A percentile compares a stretch with the other conserved stretches of the same genome.
These are phyloP conservation scores for Candida rishiriensis DNA, from an alignment of 805 yeast genomes.

Conservation along the genomic window DNA sequence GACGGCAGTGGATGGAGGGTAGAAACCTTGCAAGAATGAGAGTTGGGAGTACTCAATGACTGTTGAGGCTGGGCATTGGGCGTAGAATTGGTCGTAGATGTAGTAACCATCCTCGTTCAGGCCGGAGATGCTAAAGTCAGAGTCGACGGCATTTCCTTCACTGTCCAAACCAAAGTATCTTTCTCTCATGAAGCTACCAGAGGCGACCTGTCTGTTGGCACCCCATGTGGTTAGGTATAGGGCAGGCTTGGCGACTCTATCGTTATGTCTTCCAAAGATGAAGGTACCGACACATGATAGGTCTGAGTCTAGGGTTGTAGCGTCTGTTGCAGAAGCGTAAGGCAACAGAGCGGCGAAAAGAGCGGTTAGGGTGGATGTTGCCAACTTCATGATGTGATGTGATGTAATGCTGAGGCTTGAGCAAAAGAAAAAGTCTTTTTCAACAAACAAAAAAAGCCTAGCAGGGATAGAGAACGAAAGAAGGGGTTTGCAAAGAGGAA, in stretches of 20 bases:
- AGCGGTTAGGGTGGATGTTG: neutral
- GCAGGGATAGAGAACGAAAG: neutral
- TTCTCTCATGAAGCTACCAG: constrained; percentile 38
- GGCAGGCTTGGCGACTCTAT: constrained; percentile 44
- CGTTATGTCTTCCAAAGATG: constrained; percentile 47
- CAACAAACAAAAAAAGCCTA: neutral
- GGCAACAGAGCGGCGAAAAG: constrained; percentile 3
- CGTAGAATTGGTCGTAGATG: constrained; percentile 33
- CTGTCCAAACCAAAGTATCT: constrained; percentile 37
- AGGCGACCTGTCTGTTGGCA: constrained; percentile 31
- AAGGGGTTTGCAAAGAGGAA: neutral
- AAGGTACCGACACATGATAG: constrained; percentile 36
- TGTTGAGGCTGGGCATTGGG: constrained; percentile 32
- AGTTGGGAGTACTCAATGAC: constrained; percentile 38
- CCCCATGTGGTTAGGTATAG: constrained; percentile 40
- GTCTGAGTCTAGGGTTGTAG: constrained; percentile 18
- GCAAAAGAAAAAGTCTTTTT: neutral
- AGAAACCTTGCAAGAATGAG: constrained; percentile 44
- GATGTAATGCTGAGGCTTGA: no score
- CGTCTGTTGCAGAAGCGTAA: constrained; percentile 15
- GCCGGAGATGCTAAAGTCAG: constrained; percentile 29
- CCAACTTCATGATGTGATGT: constrained; percentile 1
- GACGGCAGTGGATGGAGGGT: constrained; percentile 36
- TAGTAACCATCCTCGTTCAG: constrained; percentile 32
- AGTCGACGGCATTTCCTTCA: constrained; percentile 18